Base-by-base conservation (phyloP, 164 flowering plant species). In the Aristolochia fimbriata region DNA sequence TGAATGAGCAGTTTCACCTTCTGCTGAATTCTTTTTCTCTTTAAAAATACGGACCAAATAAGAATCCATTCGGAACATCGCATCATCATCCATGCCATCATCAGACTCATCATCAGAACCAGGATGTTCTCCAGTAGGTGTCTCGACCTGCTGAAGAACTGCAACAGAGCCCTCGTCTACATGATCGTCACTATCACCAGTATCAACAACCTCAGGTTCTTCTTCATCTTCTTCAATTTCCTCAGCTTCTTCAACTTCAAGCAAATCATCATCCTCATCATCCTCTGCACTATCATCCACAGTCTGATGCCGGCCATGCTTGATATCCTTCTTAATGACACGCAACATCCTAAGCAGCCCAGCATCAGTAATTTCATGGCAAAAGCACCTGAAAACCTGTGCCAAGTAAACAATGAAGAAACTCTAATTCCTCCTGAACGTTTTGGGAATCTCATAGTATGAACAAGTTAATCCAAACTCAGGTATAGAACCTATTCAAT, bases 81-180 rank as follows among this genome's bases (percentile, higher is more conserved):
- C 91, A 60, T 86, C 99, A 64, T 93, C 99, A 69, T 90, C 97
- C 94, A 90, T 81, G 62, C 88, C 98, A 46, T 76, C 82, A 65
- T 90, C 98, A 49, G 96, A 87, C 45, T 87, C 96, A 80, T 87
- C 95, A 80, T 65, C 69, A 45, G 57, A 60, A 10, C 31, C 59
- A 17, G 16, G 33, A 47, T 46, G 59, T 63, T 77, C 85, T 53
- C 77, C 59, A 2, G 31, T 72, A 43, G 33, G 65, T 25, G 61
- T 67, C 56, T 75, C 80, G 43, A 48, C 58, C 45, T 67, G 73
- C 31, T 55, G 21, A 50, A 31, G 71, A 9, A 72, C 71, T n/a
- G 76, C 75, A 65, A 81, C 92, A 62, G 96, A 79, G 49, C 81
- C 88, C 78, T 84, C 91, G 27, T 62, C 64, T 23, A 78, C 79